These are phyloP conservation scores for Populus hybrid DNA, from an alignment of 441 rosid genomes.

Conservation along the genomic window DNA sequence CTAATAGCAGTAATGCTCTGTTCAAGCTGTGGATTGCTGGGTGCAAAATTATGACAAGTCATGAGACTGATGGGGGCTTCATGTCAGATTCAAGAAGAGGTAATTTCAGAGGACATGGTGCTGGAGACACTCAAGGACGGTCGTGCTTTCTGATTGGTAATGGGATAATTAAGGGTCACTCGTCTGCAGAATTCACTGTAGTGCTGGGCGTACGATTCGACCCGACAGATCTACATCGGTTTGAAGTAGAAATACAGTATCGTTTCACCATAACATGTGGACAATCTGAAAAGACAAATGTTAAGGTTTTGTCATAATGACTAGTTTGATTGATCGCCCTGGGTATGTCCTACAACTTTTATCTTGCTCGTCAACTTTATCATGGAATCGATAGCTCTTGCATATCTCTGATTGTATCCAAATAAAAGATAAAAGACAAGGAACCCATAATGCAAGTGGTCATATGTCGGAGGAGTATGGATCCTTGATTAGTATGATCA, in stretches of 20 bases:
- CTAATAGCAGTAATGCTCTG: neutral
- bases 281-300: slow-evolving; percentile 92
- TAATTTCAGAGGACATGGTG: slow-evolving; percentile 13
- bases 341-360: slow-evolving; percentile 49
- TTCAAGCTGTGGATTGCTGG: neutral
- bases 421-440: slow-evolving; percentile 47
- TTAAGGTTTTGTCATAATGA: slow-evolving; percentile 91
- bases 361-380: slow-evolving; percentile 36
- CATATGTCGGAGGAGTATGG: slow-evolving; percentile 27
- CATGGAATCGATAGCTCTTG: slow-evolving; percentile 33
- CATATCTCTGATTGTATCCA: slow-evolving; percentile 42
- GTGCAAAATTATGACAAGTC: neutral
- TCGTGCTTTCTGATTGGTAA: neutral
- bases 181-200: neutral
- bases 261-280: slow-evolving; percentile 33
- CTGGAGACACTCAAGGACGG: slow-evolving; percentile 2
- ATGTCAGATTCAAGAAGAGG: slow-evolving; percentile 19
- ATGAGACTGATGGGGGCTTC: neutral
- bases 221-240: slow-evolving; percentile 20
- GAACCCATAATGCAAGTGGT: slow-evolving; percentile 32
- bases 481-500: slow-evolving; percentile 21
- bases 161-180: neutral
- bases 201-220: slow-evolving; percentile 12
- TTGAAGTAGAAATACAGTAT: slow-evolving; percentile 26
- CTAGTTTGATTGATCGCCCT: slow-evolving; percentile 46